phyloP scores from a whole-genome alignment of 1,284 basidiomycete genomes.

The Tilletia indica region DNA sequence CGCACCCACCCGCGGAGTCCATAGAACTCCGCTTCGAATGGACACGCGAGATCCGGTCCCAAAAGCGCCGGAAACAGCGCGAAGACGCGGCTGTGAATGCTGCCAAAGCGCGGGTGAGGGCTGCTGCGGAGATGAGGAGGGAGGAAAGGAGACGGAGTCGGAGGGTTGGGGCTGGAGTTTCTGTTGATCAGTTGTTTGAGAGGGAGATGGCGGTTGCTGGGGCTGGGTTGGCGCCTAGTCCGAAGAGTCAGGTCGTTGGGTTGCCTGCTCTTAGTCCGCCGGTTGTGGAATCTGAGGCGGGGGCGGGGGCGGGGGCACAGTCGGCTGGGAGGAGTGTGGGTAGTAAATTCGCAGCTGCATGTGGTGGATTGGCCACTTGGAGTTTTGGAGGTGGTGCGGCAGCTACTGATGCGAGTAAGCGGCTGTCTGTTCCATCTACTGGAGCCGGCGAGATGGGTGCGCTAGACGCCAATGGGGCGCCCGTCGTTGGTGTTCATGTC shows the following conservation, averaged over 20 bases:
- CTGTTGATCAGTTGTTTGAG: no score
- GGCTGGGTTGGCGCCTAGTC: background rate
- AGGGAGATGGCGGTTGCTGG: no score
- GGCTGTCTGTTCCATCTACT: background rate
- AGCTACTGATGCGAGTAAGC: background rate
- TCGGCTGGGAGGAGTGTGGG: background rate
- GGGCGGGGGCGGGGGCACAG: background rate
- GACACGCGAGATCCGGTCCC: conserved; percentile 35
- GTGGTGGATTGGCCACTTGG: background rate
- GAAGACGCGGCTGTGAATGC: conserved; percentile 19
- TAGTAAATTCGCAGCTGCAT: background rate
- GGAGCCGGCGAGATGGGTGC: background rate
- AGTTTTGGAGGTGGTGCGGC: background rate
- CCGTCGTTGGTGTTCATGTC: background rate
- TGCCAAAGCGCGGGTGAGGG: conserved; percentile 22
- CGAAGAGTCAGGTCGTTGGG: background rate
- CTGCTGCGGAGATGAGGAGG: background rate
- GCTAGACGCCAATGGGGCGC: background rate
- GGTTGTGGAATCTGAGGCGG: no score
- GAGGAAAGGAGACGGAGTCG: background rate
- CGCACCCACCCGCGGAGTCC: conserved; percentile 34
- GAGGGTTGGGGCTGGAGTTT: no score
- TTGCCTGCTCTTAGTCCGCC: background rate
- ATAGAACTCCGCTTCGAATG: conserved; percentile 50
- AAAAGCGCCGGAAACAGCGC: conserved; percentile 14